Conservation (phyloP, 2,329 filamentous ascomycete genomes). For the Diaporthe ampelina region DNA sequence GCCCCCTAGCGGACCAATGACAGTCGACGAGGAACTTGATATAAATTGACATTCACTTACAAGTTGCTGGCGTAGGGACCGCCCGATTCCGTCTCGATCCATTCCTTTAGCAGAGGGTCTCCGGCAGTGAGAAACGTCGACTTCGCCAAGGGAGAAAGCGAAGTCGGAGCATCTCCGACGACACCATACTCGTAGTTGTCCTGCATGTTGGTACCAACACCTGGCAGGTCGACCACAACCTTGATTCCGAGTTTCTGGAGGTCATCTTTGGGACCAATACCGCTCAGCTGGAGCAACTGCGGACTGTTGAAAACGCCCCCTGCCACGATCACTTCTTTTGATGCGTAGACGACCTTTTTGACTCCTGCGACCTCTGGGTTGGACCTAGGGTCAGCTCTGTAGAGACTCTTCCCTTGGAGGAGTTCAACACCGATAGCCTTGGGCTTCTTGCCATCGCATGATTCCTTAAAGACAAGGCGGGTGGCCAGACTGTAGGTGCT, state of each 20-base stretch:
- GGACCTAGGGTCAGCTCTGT: constrained; percentile 51
- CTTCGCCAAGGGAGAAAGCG: constrained; percentile 45
- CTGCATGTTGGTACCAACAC: constrained; percentile 27
- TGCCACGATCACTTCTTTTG: constrained; percentile 63
- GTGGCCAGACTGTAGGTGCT: constrained; percentile 48
- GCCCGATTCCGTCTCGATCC: constrained; percentile 48
- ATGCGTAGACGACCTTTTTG: constrained; percentile 46
- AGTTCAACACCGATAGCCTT: constrained; percentile 53
- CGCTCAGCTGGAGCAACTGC: constrained; percentile 65
- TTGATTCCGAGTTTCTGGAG: constrained; percentile 43
- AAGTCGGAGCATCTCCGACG: constrained; percentile 59
- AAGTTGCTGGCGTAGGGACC: constrained; percentile 23
- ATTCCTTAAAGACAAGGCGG: constrained; percentile 54
- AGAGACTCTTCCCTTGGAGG: constrained; percentile 51
- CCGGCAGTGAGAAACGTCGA: constrained; percentile 63
- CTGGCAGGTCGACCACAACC: constrained; percentile 15
- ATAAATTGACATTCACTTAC: background rate
- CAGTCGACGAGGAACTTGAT: background rate
- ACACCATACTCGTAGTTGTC: constrained; percentile 45
- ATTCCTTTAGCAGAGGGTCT: constrained; percentile 62
- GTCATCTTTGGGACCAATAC: constrained; percentile 59
- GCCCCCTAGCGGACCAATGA: too few relatives aligned
- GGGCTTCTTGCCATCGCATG: constrained; percentile 26
- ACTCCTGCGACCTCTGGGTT: constrained; percentile 50
- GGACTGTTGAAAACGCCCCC: constrained; percentile 66